phyloP scores from a whole-genome alignment of 768 basidiomycete genomes.

The Phaffia tasmanica region DNA sequence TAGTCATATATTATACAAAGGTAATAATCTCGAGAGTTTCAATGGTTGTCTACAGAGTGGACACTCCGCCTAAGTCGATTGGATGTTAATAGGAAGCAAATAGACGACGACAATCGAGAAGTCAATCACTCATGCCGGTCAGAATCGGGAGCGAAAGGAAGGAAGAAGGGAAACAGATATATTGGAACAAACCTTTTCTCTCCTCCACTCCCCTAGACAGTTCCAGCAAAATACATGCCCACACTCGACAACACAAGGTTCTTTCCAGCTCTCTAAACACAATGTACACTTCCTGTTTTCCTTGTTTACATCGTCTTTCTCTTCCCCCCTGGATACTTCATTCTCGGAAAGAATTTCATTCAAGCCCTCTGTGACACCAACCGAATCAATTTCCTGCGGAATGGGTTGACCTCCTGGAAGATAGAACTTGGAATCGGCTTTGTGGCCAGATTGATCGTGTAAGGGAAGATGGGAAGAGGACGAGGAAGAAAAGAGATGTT shows the following conservation, averaged over 20 bases:
- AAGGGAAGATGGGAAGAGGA: neutral
- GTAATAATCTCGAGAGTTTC: slow-evolving; percentile 56
- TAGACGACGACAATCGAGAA: neutral
- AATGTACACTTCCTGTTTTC: slow-evolving; percentile 58
- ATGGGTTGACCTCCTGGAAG: slow-evolving; percentile 56
- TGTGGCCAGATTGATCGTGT: neutral
- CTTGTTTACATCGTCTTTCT: slow-evolving; percentile 52
- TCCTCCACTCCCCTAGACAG: slow-evolving; percentile 77
- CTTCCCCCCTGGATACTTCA: slow-evolving; percentile 42
- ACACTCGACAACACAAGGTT: slow-evolving; percentile 73
- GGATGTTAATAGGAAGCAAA: neutral
- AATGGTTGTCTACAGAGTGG: slow-evolving; percentile 73
- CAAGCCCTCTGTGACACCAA: neutral
- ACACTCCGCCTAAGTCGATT: slow-evolving; percentile 56
- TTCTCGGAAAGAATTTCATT: neutral
- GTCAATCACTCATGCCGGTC: neutral
- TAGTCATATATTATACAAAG: slow-evolving; percentile 66
- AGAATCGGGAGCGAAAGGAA: neutral
- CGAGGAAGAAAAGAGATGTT: neutral
- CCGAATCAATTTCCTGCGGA: slow-evolving; percentile 1
- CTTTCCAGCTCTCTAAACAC: slow-evolving; percentile 72
- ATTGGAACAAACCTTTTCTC: slow-evolving; percentile 56
- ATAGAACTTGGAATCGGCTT: slow-evolving; percentile 34
- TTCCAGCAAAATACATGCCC: slow-evolving; percentile 85
- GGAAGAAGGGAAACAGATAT: neutral